Evolutionary conservation across 2,329 filamentous ascomycete species (phyloP).

Genomic region (Graphiopsis chlorocephala): DNA sequence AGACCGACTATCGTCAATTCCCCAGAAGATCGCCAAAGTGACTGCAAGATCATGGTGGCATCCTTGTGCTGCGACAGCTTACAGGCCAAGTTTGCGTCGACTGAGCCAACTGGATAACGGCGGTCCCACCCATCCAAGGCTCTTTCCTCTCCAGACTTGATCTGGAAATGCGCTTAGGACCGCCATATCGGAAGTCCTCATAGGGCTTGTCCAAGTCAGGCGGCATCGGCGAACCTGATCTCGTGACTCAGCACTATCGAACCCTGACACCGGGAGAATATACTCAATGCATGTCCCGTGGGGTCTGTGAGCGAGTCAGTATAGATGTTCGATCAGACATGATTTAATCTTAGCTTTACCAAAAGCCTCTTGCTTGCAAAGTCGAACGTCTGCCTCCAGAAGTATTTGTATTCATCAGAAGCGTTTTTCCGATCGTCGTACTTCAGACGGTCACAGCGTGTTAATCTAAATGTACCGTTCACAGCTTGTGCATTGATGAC

Average conservation of each 20-base stretch:
- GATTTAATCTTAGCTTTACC: neutral
- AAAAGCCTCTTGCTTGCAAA: neutral
- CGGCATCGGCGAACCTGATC: too few relatives aligned
- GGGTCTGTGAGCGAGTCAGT: too few relatives aligned
- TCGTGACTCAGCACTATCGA: too few relatives aligned
- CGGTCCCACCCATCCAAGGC: neutral
- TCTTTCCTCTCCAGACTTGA: neutral
- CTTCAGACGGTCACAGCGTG: slow-evolving; percentile 49
- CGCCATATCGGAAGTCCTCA: too few relatives aligned
- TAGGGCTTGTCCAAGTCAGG: too few relatives aligned
- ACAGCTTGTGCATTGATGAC: slow-evolving; percentile 71
- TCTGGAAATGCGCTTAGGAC: neutral
- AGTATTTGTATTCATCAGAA: neutral
- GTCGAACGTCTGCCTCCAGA: neutral
- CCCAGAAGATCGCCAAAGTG: neutral
- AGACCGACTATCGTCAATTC: neutral
- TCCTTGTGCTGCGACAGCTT: neutral
- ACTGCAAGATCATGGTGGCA: neutral
- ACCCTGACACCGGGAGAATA: too few relatives aligned
- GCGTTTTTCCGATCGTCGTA: neutral
- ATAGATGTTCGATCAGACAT: too few relatives aligned
- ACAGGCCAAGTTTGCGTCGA: neutral
- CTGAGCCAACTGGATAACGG: neutral
- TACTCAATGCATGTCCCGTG: too few relatives aligned
- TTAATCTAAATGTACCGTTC: slow-evolving; percentile 60